Evolutionary conservation across 345 rosid genomes (phyloP), one percentile per base, ranked within the genome.

Genomic region (Eucalyptus victrix): DNA sequence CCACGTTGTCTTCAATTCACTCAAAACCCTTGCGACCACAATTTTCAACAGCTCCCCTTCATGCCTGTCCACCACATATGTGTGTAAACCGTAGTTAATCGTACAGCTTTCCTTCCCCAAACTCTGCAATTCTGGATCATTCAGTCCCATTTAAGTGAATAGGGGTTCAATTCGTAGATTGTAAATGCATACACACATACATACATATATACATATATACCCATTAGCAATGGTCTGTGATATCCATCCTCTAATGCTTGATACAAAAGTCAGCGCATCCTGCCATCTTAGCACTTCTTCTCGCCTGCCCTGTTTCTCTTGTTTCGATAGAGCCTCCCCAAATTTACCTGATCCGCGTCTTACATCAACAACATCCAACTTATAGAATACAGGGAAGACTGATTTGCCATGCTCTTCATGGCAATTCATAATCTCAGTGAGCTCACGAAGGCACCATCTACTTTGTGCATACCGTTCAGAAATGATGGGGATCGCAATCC

Each of bases 231-330:
- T 2, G 76, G 37, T 65, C 8, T 65, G 1, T 65, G 76, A n/a
- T 7, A 62, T 62, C 72, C 76, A 65, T n/a, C 76, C 76, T 65
- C 15, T 65, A 4, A n/a, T 65, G 0, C 0, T 0, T 5, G 37
- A 1, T 7, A 65, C 37, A 0, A 2, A 7, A 15, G 0, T 1
- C 10, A 65, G 37, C 19, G 37, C 37, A 0, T 15, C 0, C 19
- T 15, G 0, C 50, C 50, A 49, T 49, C 0, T 0, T 12, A 2
- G 0, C 50, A 0, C 0, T 49, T 49, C 49, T 12, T 49, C 50
- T 49, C 12, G 50, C 15, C 50, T 0, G 50, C 15, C 50, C 50
- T 49, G 50, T 49, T 0, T 1, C 10, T 15, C 3, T 0, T n/a
- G 76, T 15, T n/a, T n/a, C 11, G 16, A 2, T 45, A 45, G 12